Evolutionary conservation across 352 stramenopile genomes (phyloP).

Genomic region (Nothophytophthora sp.): DNA sequence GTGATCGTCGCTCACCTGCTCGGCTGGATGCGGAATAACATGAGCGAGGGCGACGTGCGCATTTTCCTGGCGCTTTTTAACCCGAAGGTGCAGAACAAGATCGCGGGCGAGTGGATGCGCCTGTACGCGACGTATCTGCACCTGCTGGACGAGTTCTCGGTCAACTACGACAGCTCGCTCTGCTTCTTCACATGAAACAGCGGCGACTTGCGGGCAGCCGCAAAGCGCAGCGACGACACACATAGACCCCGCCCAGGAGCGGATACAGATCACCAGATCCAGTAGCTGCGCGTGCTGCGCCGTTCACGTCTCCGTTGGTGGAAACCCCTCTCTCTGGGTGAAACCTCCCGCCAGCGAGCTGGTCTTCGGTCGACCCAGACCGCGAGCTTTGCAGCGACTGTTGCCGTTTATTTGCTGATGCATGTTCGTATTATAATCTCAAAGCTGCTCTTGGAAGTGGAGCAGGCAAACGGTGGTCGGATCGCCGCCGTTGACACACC

Average conservation of each 20-base stretch:
- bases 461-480: no score
- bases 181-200: slow-evolving; percentile 63
- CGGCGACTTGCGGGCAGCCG: neutral
- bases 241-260: neutral
- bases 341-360: slow-evolving; percentile 8
- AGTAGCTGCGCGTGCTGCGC: slow-evolving; percentile 1
- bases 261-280: neutral
- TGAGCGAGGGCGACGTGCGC: slow-evolving; percentile 46
- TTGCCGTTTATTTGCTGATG: no score
- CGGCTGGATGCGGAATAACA: slow-evolving; percentile 66
- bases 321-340: neutral
- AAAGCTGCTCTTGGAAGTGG: no score
- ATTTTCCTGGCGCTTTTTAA: slow-evolving; percentile 59
- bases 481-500: no score
- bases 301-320: neutral
- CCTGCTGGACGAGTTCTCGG: slow-evolving; percentile 64
- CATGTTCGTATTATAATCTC: no score
- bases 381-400: slow-evolving; percentile 17
- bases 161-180: slow-evolving; percentile 58
- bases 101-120: slow-evolving; percentile 74
- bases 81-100: slow-evolving; percentile 46
- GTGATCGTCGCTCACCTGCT: slow-evolving; percentile 66
- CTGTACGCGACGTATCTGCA: slow-evolving; percentile 65
- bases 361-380: slow-evolving; percentile 8
- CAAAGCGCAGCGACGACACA: slow-evolving; percentile 12